Percentiles rank a stretch among this genome's conserved stretches.
Evolutionary conservation across 1,284 basidiomycete species (phyloP).

Genomic region (Xanthoconium separans): DNA sequence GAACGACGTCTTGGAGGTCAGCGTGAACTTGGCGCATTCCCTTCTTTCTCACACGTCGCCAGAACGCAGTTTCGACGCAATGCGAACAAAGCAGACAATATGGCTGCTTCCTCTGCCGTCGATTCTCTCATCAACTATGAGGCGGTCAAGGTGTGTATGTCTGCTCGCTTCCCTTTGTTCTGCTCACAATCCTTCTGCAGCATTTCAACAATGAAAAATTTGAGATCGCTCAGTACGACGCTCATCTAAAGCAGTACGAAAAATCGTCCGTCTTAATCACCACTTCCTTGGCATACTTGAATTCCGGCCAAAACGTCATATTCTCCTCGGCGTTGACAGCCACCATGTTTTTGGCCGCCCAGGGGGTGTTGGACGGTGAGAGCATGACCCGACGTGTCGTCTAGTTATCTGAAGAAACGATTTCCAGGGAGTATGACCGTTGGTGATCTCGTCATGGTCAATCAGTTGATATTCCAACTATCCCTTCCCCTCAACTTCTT

Average conservation of each 20-base stretch:
- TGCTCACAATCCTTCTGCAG: slow-evolving; percentile 39
- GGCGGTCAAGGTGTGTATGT: slow-evolving; percentile 81
- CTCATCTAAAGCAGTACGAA: slow-evolving; percentile 86
- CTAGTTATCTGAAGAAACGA: background rate
- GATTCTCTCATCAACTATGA: slow-evolving; percentile 98
- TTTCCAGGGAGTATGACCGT: slow-evolving; percentile 90
- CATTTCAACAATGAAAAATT: slow-evolving; percentile 97
- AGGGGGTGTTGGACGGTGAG: slow-evolving; percentile 86
- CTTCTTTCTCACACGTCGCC: slow-evolving; percentile 7
- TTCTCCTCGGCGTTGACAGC: slow-evolving; percentile 91
- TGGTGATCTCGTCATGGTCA: slow-evolving; percentile 98
- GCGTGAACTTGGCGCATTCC: slow-evolving; percentile 11
- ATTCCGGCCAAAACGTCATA: slow-evolving; percentile 96
- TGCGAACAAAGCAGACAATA: slow-evolving; percentile 96
- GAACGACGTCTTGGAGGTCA: slow-evolving; percentile 93
- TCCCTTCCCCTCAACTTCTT: slow-evolving; percentile 96
- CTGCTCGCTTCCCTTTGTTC: background rate
- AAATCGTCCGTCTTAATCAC: slow-evolving; percentile 93
- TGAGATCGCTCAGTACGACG: slow-evolving; percentile 92
- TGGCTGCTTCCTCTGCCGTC: slow-evolving; percentile 90
- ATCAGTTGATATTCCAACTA: slow-evolving; percentile 98
- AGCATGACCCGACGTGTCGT: background rate
- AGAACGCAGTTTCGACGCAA: slow-evolving; percentile 93
- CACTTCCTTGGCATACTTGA: slow-evolving; percentile 89
- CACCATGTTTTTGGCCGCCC: slow-evolving; percentile 96